phyloP scores from a whole-genome alignment of 139 green algal genomes.

The Chlamydomonas applanata region DNA sequence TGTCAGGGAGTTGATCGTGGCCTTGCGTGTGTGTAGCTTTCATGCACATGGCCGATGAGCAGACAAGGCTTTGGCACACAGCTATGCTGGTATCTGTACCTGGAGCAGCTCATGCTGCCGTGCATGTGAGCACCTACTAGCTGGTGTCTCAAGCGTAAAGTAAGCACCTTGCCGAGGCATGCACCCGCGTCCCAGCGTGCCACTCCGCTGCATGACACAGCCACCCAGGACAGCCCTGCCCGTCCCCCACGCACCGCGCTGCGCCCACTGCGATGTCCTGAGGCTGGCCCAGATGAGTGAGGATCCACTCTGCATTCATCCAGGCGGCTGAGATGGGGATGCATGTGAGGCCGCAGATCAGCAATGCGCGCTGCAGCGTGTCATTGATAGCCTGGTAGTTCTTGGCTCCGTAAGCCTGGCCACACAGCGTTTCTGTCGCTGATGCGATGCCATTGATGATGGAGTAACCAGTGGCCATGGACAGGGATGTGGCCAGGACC shows the following conservation, averaged over 20 bases:
- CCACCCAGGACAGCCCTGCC: too few species aligned
- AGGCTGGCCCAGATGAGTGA: slow-evolving; percentile 20
- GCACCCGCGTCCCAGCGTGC: too few species aligned
- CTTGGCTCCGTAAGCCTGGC: slow-evolving; percentile 22
- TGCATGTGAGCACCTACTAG: too few species aligned
- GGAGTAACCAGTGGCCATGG: slow-evolving; percentile 27
- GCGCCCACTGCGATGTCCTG: slow-evolving; percentile 24
- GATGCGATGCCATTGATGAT: slow-evolving; percentile 24
- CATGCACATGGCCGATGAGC: too few species aligned
- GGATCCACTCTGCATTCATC: slow-evolving; percentile 24
- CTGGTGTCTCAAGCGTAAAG: too few species aligned
- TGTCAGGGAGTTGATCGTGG: too few species aligned
- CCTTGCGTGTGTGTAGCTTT: too few species aligned
- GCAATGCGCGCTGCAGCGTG: slow-evolving; percentile 30
- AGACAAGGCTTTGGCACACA: too few species aligned
- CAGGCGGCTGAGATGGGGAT: slow-evolving; percentile 24
- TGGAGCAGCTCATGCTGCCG: too few species aligned
- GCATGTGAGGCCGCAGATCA: slow-evolving; percentile 14
- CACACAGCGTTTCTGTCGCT: slow-evolving; percentile 28
- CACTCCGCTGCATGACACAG: too few species aligned
- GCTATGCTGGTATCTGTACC: too few species aligned
- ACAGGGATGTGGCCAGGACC: slow-evolving; percentile 24
- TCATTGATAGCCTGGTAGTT: slow-evolving; percentile 7
- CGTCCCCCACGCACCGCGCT: slow-evolving; percentile 17
- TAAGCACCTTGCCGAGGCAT: too few species aligned